Base-by-base conservation (phyloP, 1,284 basidiomycete genomes). In the Meira miltonrushii region DNA sequence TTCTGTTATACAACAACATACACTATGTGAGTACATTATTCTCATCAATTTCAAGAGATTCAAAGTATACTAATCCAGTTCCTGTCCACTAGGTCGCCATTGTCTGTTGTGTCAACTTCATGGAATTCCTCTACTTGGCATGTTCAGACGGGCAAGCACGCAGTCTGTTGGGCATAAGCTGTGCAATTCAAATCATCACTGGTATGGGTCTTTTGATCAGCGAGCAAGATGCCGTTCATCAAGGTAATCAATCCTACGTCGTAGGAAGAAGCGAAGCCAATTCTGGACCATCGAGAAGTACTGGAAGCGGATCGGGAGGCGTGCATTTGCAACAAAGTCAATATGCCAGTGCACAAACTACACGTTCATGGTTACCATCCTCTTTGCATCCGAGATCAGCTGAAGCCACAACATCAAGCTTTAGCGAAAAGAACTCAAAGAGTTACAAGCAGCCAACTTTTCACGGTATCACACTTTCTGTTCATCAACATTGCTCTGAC, bases 1-100 rank as follows among this genome's bases (percentile, higher is more conserved):
- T 58, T 15, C 56, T 58, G n/a, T 58, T 58, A n/a, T 39, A 54
- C 56, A 58, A 58, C 50, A 58, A 58, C 40, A 41, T 58, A 52
- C 56, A 58, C 56, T 58, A 58, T 52, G 38, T 58, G 21, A 48
- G 46, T 13, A 5, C n/a, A 43, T 15, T 10, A 43, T n/a, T 10
- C 10, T 43, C 10, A 43, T 10, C 10, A 3, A n/a, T 4, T 21
- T 4, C 41, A 43, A 43, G 15, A 21, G 4, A 15, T 4, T 3
- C 3, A 3, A 10, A 15, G 3, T 25, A 21, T 23, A 21, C 12
- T 48, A 5, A n/a, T 25, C 25, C 5, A n/a, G 7, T 23, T 23
- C 23, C 17, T 25, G 3, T 43, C 6, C 11, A 43, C 2, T 17
- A 48, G 46, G 46, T 48, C 2, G 11, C 37, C 7, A 53, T 53